Conservation (phyloP, 352 stramenopile genomes). For the Globisporangium mamillatum region DNA sequence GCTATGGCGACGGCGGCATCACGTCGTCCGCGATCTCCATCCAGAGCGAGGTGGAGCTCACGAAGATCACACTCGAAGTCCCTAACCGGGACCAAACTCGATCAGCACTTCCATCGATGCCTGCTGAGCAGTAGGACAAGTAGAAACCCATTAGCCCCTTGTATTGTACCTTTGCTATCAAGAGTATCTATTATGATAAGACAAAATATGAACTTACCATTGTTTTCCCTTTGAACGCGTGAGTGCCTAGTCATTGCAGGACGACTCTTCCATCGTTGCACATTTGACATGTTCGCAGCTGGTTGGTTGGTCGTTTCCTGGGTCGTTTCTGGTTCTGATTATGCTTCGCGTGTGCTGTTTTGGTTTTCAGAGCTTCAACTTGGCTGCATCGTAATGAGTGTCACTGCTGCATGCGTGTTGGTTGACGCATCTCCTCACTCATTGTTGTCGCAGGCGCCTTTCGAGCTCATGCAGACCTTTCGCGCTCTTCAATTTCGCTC, state of each 20-base stretch:
- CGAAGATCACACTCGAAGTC: conserved; percentile 32
- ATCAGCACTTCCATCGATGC: neutral
- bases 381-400: neutral
- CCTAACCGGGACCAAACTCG: conserved; percentile 6
- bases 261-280: neutral
- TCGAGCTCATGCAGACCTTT: neutral
- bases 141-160: neutral
- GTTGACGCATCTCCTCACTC: neutral
- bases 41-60: conserved; percentile 26
- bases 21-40: neutral
- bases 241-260: too few relatives aligned
- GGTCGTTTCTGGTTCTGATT: conserved; percentile 2
- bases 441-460: neutral
- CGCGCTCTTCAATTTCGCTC: neutral
- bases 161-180: neutral
- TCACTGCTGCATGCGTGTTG: neutral
- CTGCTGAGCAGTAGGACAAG: neutral
- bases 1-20: neutral
- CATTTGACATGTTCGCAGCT: neutral
- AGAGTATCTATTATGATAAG: neutral
- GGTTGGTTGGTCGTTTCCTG: neutral
- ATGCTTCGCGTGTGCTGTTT: neutral
- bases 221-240: too few relatives aligned
- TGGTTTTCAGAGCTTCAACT: conserved; percentile 4
- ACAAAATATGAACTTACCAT: neutral